phyloP scores from a whole-genome alignment of 176 grass and related monocot genomes.

The Phoenix roebelenii region DNA sequence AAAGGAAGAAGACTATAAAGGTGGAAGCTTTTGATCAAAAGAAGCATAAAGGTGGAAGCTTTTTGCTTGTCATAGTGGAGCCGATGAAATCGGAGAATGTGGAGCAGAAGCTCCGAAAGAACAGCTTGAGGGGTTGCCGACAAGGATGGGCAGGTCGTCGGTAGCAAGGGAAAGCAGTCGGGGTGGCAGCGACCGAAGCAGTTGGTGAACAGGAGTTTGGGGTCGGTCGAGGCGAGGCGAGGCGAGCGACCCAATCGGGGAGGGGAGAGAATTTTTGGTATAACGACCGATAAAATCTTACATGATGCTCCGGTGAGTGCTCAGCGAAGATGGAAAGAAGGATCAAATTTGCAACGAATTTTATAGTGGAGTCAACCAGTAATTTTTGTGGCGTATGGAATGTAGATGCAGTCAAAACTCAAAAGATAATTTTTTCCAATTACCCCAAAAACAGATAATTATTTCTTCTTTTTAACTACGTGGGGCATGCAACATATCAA shows the following conservation, averaged over 20 bases:
- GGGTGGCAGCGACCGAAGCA: constrained; percentile 19
- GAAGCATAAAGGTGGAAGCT: too few species aligned
- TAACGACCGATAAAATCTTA: too few species aligned
- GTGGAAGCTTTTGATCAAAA: not conserved
- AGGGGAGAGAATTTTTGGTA: not conserved
- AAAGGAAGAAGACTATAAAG: not conserved
- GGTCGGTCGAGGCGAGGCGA: constrained; percentile 32
- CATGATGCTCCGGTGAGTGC: too few species aligned
- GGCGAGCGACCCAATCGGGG: constrained; percentile 35
- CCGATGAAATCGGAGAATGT: constrained; percentile 44
- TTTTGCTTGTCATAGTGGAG: constrained; percentile 37
- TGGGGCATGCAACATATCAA: too few species aligned
- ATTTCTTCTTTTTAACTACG: too few species aligned
- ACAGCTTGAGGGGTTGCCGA: constrained; percentile 47
- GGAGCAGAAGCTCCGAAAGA: constrained; percentile 49
- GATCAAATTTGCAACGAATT: too few species aligned
- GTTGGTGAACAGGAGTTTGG: constrained; percentile 67
- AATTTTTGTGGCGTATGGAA: too few species aligned
- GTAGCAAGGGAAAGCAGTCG: constrained; percentile 65
- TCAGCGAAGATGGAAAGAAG: too few species aligned
- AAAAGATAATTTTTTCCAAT: too few species aligned
- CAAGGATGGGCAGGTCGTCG: constrained; percentile 55
- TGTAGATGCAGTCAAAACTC: too few species aligned
- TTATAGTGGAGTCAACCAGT: too few species aligned
- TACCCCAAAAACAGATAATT: too few species aligned